Conservation (phyloP, 768 basidiomycete species). For the Collybia mongolica region DNA sequence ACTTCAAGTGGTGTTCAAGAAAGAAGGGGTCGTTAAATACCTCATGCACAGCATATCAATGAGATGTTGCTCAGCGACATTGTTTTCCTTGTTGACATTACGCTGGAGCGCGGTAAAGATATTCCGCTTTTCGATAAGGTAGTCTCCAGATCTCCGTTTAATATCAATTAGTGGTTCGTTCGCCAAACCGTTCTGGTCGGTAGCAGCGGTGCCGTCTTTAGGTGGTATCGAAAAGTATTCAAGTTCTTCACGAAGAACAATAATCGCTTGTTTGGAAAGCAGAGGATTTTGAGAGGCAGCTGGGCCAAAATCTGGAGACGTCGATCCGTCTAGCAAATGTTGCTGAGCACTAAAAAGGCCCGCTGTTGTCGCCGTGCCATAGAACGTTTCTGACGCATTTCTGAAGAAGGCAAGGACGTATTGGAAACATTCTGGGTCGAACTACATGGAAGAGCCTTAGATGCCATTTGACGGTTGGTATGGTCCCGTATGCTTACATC, state of each 20-base stretch:
- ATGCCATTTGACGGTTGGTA: not conserved
- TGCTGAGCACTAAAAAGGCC: conserved; percentile 81
- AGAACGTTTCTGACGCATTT: conserved; percentile 85
- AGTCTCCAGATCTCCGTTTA: conserved; percentile 84
- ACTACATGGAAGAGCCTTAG: conserved; percentile 45
- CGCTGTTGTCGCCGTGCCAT: conserved; percentile 73
- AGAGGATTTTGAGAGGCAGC: conserved; percentile 85
- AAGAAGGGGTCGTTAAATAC: conserved; percentile 35
- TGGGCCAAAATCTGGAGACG: conserved; percentile 60
- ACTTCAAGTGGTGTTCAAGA: conserved; percentile 4
- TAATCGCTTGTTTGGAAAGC: conserved; percentile 94
- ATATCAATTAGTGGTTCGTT: conserved; percentile 76
- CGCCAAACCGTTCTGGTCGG: conserved; percentile 78
- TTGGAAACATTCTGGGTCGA: conserved; percentile 95
- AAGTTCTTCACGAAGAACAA: conserved; percentile 95
- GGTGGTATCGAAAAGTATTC: conserved; percentile 98
- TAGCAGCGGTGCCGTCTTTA: conserved; percentile 54
- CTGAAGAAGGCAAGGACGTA: conserved; percentile 94
- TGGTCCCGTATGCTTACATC: conserved; percentile 65
- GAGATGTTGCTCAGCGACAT: conserved; percentile 97
- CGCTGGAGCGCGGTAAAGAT: conserved; percentile 98
- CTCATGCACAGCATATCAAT: conserved; percentile 99
- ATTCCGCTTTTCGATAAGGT: conserved; percentile 83
- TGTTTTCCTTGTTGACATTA: conserved; percentile 99
- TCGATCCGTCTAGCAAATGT: conserved; percentile 66